These are phyloP conservation scores for Ogataea philodendri DNA, from an alignment of 805 yeast species.

Conservation along the genomic window DNA sequence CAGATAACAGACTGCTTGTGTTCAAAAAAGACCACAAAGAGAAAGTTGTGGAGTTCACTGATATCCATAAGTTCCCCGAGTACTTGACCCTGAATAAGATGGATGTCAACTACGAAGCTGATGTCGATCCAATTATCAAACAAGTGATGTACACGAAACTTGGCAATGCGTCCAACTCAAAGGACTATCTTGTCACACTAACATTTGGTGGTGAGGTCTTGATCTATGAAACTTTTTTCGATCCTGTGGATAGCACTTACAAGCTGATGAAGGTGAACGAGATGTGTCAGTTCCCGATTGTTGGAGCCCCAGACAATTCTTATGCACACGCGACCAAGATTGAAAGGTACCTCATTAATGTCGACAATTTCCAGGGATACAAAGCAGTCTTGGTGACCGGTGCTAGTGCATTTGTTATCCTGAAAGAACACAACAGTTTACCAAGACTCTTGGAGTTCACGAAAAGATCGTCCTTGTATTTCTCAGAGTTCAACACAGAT, in stretches of 20 bases:
- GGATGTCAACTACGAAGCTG: constrained; percentile 46
- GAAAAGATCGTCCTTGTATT: constrained; percentile 61
- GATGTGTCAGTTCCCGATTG: constrained; percentile 43
- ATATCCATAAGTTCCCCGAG: constrained; percentile 47
- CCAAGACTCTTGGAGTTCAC: constrained; percentile 70
- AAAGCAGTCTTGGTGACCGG: constrained; percentile 72
- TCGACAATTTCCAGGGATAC: constrained; percentile 56
- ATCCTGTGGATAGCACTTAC: constrained; percentile 37
- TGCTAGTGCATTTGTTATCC: constrained; percentile 61
- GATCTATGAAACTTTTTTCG: constrained; percentile 58
- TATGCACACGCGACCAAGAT: constrained; percentile 64
- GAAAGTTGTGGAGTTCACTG: constrained; percentile 51
- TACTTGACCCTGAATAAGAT: constrained; percentile 43
- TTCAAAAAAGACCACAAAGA: constrained; percentile 56
- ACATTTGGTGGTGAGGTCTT: constrained; percentile 81
- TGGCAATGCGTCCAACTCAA: constrained; percentile 55
- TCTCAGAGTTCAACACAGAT: constrained; percentile 49
- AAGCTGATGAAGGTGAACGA: constrained; percentile 44
- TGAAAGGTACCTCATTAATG: constrained; percentile 63
- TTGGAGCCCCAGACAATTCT: constrained; percentile 82
- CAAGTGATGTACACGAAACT: constrained; percentile 61
- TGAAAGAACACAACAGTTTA: constrained; percentile 60
- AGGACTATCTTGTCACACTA: constrained; percentile 65
- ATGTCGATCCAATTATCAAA: constrained; percentile 73
- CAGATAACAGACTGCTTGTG: constrained; percentile 69